Evolutionary conservation across 169 alveolate genomes (phyloP).

Genomic region (Miamiensis avidus): DNA sequence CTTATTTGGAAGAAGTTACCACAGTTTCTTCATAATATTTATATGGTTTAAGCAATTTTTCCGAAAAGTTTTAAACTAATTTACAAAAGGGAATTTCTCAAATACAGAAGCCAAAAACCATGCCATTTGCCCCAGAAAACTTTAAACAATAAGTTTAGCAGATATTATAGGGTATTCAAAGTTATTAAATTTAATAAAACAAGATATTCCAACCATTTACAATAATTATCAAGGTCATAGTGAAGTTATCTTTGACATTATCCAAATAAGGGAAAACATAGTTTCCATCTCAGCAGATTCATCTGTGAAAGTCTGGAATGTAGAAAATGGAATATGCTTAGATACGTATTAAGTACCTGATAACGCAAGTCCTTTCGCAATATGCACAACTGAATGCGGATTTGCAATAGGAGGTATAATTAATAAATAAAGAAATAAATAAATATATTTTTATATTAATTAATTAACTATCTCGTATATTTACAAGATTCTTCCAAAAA

Average conservation of each 20-base stretch:
- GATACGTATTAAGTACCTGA: background rate
- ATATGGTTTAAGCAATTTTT: background rate
- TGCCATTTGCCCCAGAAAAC: background rate
- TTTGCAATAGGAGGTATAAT: background rate
- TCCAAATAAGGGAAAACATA: background rate
- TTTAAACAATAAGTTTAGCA: background rate
- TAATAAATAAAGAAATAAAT: no score
- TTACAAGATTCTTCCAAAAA: background rate
- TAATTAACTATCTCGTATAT: no score
- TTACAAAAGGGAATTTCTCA: no score
- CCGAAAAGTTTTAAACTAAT: background rate
- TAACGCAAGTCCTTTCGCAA: background rate
- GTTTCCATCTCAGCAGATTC: background rate
- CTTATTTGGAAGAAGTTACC: no score
- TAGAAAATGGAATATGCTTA: background rate
- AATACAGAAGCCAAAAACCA: background rate
- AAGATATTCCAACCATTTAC: no score
- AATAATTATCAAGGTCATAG: background rate
- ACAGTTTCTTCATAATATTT: no score
- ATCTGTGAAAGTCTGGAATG: background rate
- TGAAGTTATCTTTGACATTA: background rate
- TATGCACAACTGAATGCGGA: background rate
- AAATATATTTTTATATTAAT: no score
- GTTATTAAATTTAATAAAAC: no score
- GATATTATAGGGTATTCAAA: background rate